These are phyloP conservation scores for Blastobotrys terrestris DNA, from an alignment of 805 yeast genomes.

Conservation along the genomic window DNA sequence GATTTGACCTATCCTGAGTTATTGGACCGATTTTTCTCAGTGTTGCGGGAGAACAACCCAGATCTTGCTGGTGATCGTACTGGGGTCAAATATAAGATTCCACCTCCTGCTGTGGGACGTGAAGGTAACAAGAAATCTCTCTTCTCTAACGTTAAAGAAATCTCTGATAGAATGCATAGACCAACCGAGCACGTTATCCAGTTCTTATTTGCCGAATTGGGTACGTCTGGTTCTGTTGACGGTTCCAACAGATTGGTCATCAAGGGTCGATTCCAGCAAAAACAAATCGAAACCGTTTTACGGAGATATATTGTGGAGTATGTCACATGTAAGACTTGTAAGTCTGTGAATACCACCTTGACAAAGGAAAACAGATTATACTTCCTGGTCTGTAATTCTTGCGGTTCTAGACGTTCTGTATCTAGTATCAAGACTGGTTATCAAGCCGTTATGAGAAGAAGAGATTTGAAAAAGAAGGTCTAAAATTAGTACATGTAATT, in stretches of 20 bases:
- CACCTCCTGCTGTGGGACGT: slow-evolving; percentile 95
- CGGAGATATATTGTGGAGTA: slow-evolving; percentile 95
- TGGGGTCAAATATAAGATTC: slow-evolving; percentile 89
- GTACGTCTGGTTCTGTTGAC: slow-evolving; percentile 98
- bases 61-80: slow-evolving; percentile 96
- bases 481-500: background rate
- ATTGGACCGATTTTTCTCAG: slow-evolving; percentile 76
- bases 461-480: slow-evolving; percentile 12
- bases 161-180: slow-evolving; percentile 89
- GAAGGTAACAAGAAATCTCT: slow-evolving; percentile 96
- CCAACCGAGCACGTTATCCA: slow-evolving; percentile 96
- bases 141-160: slow-evolving; percentile 93
- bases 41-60: slow-evolving; percentile 90
- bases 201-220: slow-evolving; percentile 95
- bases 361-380: slow-evolving; percentile 97
- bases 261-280: slow-evolving; percentile 97
- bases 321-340: slow-evolving; percentile 98
- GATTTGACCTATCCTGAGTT: slow-evolving; percentile 73
- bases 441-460: slow-evolving; percentile 63
- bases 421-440: slow-evolving; percentile 98
- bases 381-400: slow-evolving; percentile 94
- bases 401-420: slow-evolving; percentile 97
- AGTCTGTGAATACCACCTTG: slow-evolving; percentile 92
- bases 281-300: slow-evolving; percentile 92
- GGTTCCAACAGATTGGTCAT: slow-evolving; percentile 95